Percentiles rank a stretch among this genome's conserved stretches.
Evolutionary conservation across 441 rosid genomes (phyloP).

Genomic region (Eutrema salsugineum): DNA sequence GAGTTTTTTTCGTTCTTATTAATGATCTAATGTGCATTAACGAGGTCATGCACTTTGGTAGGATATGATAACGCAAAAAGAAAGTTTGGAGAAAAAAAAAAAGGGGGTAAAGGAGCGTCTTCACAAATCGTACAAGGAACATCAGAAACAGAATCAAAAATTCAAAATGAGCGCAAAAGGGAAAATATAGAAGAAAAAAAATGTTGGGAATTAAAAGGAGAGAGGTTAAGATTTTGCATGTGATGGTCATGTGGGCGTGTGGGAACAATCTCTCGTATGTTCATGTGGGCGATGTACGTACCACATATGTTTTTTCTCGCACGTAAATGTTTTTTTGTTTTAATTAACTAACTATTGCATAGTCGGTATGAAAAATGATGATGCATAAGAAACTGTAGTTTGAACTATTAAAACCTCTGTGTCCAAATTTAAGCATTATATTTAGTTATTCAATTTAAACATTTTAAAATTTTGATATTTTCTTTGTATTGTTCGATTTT

Average conservation of each 20-base stretch:
- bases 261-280: conserved; percentile 18
- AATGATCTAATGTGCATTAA: background rate
- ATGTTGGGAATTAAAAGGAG: background rate
- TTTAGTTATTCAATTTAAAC: no score
- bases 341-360: no score
- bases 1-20: background rate
- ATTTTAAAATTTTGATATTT: no score
- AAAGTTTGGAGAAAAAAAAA: background rate
- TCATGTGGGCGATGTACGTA: conserved; percentile 25
- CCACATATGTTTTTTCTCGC: conserved; percentile 8
- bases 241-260: conserved; percentile 32
- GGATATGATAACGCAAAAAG: conserved; percentile 5
- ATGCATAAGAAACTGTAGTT: background rate
- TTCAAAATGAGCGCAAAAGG: conserved; percentile 19
- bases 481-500: no score
- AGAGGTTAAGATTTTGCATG: conserved; percentile 14
- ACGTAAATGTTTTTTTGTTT: background rate
- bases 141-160: conserved; percentile 22
- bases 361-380: no score
- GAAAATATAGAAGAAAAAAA: background rate
- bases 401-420: background rate
- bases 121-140: conserved; percentile 11
- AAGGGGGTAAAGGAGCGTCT: conserved; percentile 5
- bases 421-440: background rate
- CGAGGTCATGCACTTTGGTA: conserved; percentile 21